A percentile compares a stretch with the other conserved stretches of the same genome.
These are phyloP conservation scores for Acanthamoeba castellanii DNA, from an alignment of 208 protist genomes.

Conservation along the genomic window DNA sequence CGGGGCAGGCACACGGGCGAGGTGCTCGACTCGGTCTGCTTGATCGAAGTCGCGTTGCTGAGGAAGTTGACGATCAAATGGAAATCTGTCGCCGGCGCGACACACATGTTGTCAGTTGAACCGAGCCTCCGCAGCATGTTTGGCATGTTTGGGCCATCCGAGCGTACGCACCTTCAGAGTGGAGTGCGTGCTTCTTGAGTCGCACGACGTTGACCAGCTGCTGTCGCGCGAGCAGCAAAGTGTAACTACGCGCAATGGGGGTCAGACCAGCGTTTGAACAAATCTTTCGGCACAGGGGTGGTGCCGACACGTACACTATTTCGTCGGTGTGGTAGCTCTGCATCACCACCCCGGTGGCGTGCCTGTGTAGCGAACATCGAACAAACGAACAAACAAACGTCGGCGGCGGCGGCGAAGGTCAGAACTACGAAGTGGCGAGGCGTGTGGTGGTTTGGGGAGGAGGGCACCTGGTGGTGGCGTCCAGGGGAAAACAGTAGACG, in stretches of 20 bases:
- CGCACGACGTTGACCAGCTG: constrained; percentile 82
- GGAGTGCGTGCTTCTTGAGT: constrained; percentile 82
- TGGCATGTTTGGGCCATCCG: not conserved
- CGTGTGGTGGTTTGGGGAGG: too few relatives aligned
- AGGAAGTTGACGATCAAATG: constrained; percentile 85
- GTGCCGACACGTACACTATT: constrained; percentile 11
- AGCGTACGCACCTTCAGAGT: constrained; percentile 72
- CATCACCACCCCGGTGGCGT: constrained; percentile 39
- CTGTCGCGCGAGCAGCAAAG: constrained; percentile 78
- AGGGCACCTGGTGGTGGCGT: constrained; percentile 9
- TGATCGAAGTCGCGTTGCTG: constrained; percentile 74
- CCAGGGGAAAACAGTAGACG: constrained; percentile 29
- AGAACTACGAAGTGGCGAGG: too few relatives aligned
- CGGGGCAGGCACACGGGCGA: constrained; percentile 83
- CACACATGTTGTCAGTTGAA: not conserved
- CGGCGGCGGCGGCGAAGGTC: too few relatives aligned
- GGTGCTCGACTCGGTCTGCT: constrained; percentile 79
- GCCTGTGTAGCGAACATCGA: not conserved
- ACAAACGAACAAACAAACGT: too few relatives aligned
- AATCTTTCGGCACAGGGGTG: too few relatives aligned
- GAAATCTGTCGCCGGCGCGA: constrained; percentile 67
- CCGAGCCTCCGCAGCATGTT: not conserved
- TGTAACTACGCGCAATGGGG: constrained; percentile 63
- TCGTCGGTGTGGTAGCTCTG: constrained; percentile 47
- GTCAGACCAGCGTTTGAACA: not conserved